A percentile compares a stretch with the other conserved stretches of the same genome.
phyloP scores from a whole-genome alignment of 805 yeast species.

The Ogataea nakhonphanomensis region DNA sequence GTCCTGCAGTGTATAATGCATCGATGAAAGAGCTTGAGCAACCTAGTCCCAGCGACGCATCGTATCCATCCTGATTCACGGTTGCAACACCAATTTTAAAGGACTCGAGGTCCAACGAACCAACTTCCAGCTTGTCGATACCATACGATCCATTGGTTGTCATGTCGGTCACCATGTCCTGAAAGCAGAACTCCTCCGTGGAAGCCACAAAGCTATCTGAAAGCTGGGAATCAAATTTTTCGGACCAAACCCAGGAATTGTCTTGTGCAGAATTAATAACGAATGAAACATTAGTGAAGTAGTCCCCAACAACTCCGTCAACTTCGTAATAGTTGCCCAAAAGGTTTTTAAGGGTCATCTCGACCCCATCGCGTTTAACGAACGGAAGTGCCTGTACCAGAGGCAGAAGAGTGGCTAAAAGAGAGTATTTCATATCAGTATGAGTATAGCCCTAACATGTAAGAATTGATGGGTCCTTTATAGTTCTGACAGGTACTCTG shows the following conservation, averaged over 20 bases:
- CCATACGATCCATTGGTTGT: slow-evolving; percentile 20
- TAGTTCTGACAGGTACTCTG: slow-evolving; percentile 7
- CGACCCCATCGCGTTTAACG: slow-evolving; percentile 11
- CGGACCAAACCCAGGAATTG: slow-evolving; percentile 29
- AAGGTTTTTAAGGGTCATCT: slow-evolving; percentile 14
- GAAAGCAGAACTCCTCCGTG: slow-evolving; percentile 12
- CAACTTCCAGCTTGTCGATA: slow-evolving; percentile 16
- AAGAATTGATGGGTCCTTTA: slow-evolving; percentile 2
- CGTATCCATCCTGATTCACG: slow-evolving; percentile 12
- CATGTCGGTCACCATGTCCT: slow-evolving; percentile 11
- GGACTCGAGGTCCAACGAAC: slow-evolving; percentile 7
- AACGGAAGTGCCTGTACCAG: slow-evolving; percentile 5
- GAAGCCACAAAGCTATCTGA: slow-evolving; percentile 12
- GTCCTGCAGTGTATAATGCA: slow-evolving; percentile 26
- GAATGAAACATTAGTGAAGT: slow-evolving; percentile 21
- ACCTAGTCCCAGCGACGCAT: slow-evolving; percentile 25
- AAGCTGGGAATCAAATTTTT: slow-evolving; percentile 7
- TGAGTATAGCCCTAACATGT: neutral
- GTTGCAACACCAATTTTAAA: slow-evolving; percentile 24
- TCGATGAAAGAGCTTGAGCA: slow-evolving; percentile 17
- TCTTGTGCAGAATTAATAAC: slow-evolving; percentile 32
- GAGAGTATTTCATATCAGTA: slow-evolving; percentile 1
- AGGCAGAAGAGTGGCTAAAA: slow-evolving; percentile 2
- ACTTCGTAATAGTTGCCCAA: slow-evolving; percentile 20
- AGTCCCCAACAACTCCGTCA: slow-evolving; percentile 28